Conservation (phyloP, 2,329 filamentous ascomycete species). For the Ophiocordyceps camponoti-floridani region DNA sequence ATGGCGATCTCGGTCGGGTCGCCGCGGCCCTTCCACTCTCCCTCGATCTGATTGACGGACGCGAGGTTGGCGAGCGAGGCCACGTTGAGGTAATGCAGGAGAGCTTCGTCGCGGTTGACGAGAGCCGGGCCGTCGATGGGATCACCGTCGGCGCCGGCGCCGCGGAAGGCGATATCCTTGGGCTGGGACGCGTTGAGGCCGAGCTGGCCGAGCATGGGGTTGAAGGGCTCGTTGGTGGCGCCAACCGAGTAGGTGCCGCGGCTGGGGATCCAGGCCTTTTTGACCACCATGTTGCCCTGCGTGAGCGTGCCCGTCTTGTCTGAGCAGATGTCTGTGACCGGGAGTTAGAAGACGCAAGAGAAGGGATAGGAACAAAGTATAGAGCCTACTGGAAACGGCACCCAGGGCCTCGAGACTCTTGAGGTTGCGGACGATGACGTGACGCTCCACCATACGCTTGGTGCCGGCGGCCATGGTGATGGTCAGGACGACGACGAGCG, state of each 20-base stretch:
- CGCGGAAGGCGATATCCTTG: conserved; percentile 14
- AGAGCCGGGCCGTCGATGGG: conserved; percentile 10
- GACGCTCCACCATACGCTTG: conserved; percentile 31
- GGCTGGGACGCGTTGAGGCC: conserved; percentile 18
- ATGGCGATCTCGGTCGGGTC: conserved; percentile 54
- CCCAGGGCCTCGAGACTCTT: conserved; percentile 34
- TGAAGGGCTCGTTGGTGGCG: conserved; percentile 34
- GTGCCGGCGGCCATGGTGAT: conserved; percentile 41
- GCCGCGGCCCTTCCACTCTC: conserved; percentile 43
- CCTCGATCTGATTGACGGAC: conserved; percentile 35
- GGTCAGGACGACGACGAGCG: conserved; percentile 32
- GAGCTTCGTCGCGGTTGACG: conserved; percentile 23
- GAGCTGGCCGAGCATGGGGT: conserved; percentile 33
- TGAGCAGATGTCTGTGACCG: conserved; percentile 31
- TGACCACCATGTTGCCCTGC: conserved; percentile 50
- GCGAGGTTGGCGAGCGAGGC: conserved; percentile 50
- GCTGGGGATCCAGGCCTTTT: conserved; percentile 30
- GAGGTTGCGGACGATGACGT: conserved; percentile 34
- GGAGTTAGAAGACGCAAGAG: neutral
- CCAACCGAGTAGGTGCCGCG: conserved; percentile 27
- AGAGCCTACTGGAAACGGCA: conserved; percentile 26
- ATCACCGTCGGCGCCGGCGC: conserved; percentile 10
- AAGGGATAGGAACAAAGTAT: neutral
- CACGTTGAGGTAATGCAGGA: conserved; percentile 41
- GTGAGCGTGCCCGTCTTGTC: conserved; percentile 52